Evolutionary conservation across 2,329 filamentous ascomycete species (phyloP), one percentile per base, ranked within the genome.

Genomic region (Beauveria rudraprayagi): DNA sequence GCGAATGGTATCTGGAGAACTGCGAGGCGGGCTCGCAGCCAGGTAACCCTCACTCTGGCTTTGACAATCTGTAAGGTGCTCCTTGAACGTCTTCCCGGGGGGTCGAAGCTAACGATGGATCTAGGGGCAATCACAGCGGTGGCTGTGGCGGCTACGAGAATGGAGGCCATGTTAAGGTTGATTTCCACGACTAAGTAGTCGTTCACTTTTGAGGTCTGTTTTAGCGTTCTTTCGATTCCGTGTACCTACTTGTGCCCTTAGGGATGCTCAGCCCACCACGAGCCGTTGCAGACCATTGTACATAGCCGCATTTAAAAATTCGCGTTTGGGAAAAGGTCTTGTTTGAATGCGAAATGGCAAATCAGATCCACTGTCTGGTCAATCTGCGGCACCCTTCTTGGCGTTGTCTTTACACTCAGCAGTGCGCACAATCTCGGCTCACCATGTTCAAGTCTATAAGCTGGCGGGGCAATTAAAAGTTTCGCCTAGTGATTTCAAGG

Each of bases 1-100:
- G 65, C n/a, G 70, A 71, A 26, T 78, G 78, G 67, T 61, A 70
- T 19, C 71, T 79, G 51, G 61, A 70, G 62, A 71, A 73, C 63
- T 78, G 76, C 67, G 51, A 48, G 11, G 5, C 56, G 1, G 62
- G 56, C 11, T 63, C 56, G 30, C 71, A 73, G 56, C 59, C 61
- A 11, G 68, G 70, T 48, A 68, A 69, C 14, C 64, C 65, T 9
- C 56, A 61, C 16, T 67, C 68, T 19, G 61, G 59, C 6, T 66
- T 66, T 28, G 59, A 65, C 51, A 65, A 67, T 37, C 34, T 37
- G 34, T 37, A 37, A 34, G 34, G 11, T 37, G 34, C 34, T 37
- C 11, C 11, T 34, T 5, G 1, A 14, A 14, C 11, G 34, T 14
- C 34, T 5, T 5, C 11, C 34, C 34, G 0, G 11, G 11, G 34